These are phyloP conservation scores for Tuber magnatum DNA, from an alignment of 495 filamentous ascomycete genomes.

Conservation along the genomic window DNA sequence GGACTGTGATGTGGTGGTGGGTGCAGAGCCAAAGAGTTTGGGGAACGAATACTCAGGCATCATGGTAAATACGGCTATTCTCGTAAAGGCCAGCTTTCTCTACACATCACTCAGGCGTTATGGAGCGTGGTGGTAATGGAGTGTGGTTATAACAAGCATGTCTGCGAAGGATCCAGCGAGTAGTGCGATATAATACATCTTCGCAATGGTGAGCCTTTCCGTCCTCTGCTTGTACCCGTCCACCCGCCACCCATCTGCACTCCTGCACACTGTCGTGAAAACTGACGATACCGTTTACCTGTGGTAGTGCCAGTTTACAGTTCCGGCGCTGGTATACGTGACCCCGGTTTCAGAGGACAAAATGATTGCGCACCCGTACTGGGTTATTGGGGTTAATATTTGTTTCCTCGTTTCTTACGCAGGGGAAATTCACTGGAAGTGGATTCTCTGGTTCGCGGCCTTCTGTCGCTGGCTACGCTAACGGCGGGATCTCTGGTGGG, in stretches of 20 bases:
- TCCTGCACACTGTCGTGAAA: not conserved
- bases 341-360: constrained; percentile 71
- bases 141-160: constrained; percentile 30
- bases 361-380: constrained; percentile 72
- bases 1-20: not conserved
- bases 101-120: constrained; percentile 34
- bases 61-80: constrained; percentile 32
- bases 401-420: constrained; percentile 51
- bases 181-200: constrained; percentile 32
- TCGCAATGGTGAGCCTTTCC: constrained; percentile 37
- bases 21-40: not conserved
- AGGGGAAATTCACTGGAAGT: not conserved
- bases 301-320: constrained; percentile 70
- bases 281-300: constrained; percentile 12
- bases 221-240: not conserved
- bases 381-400: constrained; percentile 65
- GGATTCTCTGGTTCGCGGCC: constrained; percentile 73
- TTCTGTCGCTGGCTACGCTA: constrained; percentile 67
- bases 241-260: not conserved
- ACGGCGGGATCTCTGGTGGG: constrained; percentile 38
- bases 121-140: constrained; percentile 36
- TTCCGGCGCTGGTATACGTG: constrained; percentile 77
- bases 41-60: constrained; percentile 7
- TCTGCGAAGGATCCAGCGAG: constrained; percentile 26
- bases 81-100: constrained; percentile 30